These are phyloP conservation scores for Aspergillus fijiensis DNA, from an alignment of 2,329 filamentous ascomycete genomes.

Conservation along the genomic window DNA sequence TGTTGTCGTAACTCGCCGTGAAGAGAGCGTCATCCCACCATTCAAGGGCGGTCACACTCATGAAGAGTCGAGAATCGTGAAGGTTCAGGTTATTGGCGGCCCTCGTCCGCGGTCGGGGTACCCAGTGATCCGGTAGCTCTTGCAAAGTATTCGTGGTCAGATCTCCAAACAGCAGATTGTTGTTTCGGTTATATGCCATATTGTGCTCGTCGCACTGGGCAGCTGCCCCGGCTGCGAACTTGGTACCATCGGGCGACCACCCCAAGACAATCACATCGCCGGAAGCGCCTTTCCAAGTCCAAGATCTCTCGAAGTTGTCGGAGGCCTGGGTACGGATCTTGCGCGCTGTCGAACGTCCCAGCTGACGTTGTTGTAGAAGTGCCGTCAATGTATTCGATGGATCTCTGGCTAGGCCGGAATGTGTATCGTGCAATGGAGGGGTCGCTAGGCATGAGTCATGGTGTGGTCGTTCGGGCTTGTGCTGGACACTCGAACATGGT, in stretches of 20 bases:
- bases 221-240: slow-evolving; percentile 58
- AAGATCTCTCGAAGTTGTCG: slow-evolving; percentile 45
- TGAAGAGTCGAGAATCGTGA: slow-evolving; percentile 55
- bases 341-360: slow-evolving; percentile 21
- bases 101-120: slow-evolving; percentile 42
- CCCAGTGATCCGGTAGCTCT: slow-evolving; percentile 56
- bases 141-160: slow-evolving; percentile 41
- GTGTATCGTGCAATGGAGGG: not conserved
- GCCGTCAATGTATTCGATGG: slow-evolving; percentile 12
- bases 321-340: slow-evolving; percentile 26
- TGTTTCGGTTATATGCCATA: slow-evolving; percentile 61
- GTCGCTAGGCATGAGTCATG: not conserved
- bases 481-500: not conserved
- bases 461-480: not conserved
- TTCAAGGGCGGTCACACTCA: slow-evolving; percentile 55
- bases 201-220: slow-evolving; percentile 55
- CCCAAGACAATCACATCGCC: slow-evolving; percentile 57
- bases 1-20: slow-evolving; percentile 57
- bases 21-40: slow-evolving; percentile 53
- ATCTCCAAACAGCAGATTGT: slow-evolving; percentile 58
- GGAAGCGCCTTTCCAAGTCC: slow-evolving; percentile 57
- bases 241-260: slow-evolving; percentile 56
- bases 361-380: slow-evolving; percentile 32
- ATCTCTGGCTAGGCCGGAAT: not conserved
- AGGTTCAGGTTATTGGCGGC: slow-evolving; percentile 44